A percentile compares a stretch with the other conserved stretches of the same genome.
Evolutionary conservation across 2,329 filamentous ascomycete genomes (phyloP).

Genomic region (Pestalotiopsis fici): DNA sequence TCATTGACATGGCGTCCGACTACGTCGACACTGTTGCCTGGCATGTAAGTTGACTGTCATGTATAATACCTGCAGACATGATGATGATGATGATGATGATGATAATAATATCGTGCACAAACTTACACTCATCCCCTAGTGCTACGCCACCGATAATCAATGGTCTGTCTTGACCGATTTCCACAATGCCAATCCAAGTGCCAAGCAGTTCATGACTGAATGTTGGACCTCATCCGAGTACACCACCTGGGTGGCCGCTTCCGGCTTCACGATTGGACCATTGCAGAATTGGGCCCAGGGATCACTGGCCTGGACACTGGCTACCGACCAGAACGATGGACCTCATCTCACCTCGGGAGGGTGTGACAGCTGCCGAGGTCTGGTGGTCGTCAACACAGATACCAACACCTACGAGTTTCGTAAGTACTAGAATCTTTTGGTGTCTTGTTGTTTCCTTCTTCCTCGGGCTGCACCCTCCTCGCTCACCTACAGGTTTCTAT

Average conservation of each 20-base stretch:
- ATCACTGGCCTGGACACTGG: constrained; percentile 45
- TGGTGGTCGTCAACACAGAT: constrained; percentile 55
- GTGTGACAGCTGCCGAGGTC: constrained; percentile 47
- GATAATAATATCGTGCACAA: background rate
- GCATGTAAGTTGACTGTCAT: constrained; percentile 25
- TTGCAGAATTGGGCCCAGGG: constrained; percentile 49
- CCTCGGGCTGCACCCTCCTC: too few relatives aligned
- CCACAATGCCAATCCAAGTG: constrained; percentile 37
- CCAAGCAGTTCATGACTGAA: constrained; percentile 49
- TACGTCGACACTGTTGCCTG: constrained; percentile 37
- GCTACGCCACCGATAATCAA: constrained; percentile 36
- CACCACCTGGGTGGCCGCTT: constrained; percentile 37
- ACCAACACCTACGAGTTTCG: constrained; percentile 42
- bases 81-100: background rate
- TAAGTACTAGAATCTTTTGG: background rate
- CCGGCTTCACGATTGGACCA: constrained; percentile 43
- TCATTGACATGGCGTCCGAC: constrained; percentile 31
- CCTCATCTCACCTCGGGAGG: constrained; percentile 39
- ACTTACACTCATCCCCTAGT: constrained; percentile 16
- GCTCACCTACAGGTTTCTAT: too few relatives aligned
- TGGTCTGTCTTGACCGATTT: constrained; percentile 40
- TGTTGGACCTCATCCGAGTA: constrained; percentile 40
- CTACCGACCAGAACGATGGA: constrained; percentile 34
- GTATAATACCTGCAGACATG: too few relatives aligned
- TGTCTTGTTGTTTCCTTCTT: background rate